Percentiles rank a stretch among this genome's conserved stretches.
These are phyloP conservation scores for Chrysosporium keratinophilum DNA, from an alignment of 2,329 filamentous ascomycete genomes.

Conservation along the genomic window DNA sequence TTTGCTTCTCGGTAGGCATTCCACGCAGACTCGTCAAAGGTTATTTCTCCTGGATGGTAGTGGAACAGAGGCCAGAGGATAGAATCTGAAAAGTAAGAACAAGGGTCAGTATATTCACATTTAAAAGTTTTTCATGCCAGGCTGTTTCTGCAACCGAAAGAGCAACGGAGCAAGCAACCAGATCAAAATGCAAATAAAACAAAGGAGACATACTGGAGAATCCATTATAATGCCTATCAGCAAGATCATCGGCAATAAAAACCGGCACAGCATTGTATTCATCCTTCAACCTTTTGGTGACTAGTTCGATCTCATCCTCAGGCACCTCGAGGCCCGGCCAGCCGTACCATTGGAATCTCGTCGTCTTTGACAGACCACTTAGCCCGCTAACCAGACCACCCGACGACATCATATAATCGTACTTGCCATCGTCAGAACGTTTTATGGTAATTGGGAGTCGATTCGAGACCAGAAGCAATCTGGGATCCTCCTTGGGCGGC, in stretches of 20 bases:
- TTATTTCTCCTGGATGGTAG: slow-evolving; percentile 97
- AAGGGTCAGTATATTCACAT: neutral
- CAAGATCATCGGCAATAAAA: slow-evolving; percentile 85
- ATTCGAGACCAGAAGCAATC: slow-evolving; percentile 81
- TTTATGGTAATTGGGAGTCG: slow-evolving; percentile 95
- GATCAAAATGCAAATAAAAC: too few species aligned
- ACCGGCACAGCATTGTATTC: slow-evolving; percentile 85
- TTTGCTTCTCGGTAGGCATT: slow-evolving; percentile 88
- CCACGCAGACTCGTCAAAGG: slow-evolving; percentile 93
- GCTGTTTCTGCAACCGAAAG: neutral
- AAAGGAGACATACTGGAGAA: slow-evolving; percentile 75
- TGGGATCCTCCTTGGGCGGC: slow-evolving; percentile 27
- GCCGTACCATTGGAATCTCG: slow-evolving; percentile 95
- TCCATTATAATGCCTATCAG: slow-evolving; percentile 93
- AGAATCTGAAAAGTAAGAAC: slow-evolving; percentile 51
- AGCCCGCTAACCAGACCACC: slow-evolving; percentile 90
- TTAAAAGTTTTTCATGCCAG: neutral
- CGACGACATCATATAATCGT: slow-evolving; percentile 92
- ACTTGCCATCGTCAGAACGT: slow-evolving; percentile 79
- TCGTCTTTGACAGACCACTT: slow-evolving; percentile 82
- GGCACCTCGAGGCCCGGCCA: slow-evolving; percentile 93
- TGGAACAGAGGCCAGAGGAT: slow-evolving; percentile 98
- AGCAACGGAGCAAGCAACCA: too few species aligned
- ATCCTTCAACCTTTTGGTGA: slow-evolving; percentile 69
- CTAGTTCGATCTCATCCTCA: slow-evolving; percentile 62